Evolutionary conservation across 371 early-diverging fungal genomes (phyloP), one percentile per base, ranked within the genome.

Genomic region (Vairimorpha ceranae): DNA sequence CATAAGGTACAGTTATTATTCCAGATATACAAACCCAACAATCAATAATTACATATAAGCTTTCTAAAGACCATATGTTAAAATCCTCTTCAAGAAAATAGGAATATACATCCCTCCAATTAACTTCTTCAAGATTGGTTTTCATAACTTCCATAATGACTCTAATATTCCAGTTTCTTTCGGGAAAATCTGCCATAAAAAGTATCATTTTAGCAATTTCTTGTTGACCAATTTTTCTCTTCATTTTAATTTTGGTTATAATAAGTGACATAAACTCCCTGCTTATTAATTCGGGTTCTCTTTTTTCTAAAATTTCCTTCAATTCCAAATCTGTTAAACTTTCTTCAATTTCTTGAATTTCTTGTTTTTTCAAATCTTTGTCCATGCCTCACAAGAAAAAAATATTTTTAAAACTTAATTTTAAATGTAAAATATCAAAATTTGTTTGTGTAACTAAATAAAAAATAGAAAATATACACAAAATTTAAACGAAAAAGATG

Each of bases 1-100:
- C 64, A 60, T 74, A 81, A 8, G 82, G 82, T 21, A 81, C 76
- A 29, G 79, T 81, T 21, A 60, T 81, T 35, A 52, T 72, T 27
- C 74, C 74, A 41, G 41, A 59, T 8, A 78, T 65, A 61, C 30
- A 48, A 1, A 61, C 52, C 81, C 81, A 81, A 56, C 63, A 59
- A 51, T 81, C 77, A 45, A 81, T 68, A 10, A 81, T 59, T 10
- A 46, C 27, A 66, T 76, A 71, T n/a, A 76, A 41, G 33, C 43
- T 61, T n/a, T 76, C 70, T 25, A 66, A 32, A 41, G 63, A 70
- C 61, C 67, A 60, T 0, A 80, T 59, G 6, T 64, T 72, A 21
- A 77, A 66, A 29, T 77, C 65, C 25, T 59, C 32, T 15, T 80
- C 70, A 15, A 63, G n/a, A 21, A 74, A 63, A 19, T 35, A 68